Evolutionary conservation across 148 eudicot species (phyloP), one percentile per base, ranked within the genome.

Genomic region (Arctostaphylos glauca): DNA sequence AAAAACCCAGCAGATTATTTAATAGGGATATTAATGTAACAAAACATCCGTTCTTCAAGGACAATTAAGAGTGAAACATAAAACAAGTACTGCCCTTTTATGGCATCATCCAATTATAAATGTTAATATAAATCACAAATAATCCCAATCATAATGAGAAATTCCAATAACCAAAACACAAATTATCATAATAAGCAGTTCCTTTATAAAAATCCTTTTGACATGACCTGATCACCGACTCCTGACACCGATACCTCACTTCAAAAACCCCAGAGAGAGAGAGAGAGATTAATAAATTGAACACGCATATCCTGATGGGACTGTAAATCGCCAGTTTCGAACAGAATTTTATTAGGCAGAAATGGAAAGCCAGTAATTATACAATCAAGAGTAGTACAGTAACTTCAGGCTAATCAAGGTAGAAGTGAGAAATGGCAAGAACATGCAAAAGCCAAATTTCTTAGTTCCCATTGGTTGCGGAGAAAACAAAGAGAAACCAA

Each of bases 51-150:
- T 9, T 25, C 60, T 76, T 50, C 60, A 52, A 76, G 60, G 15
- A 76, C 44, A 76, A 76, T 76, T 76, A 76, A 76, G 44, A 52
- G 19, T 3, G 13, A 76, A 52, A 76, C 43, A 76, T 2, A 52
- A 76, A 50, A 74, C 38, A 1, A 49, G 55, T 49, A 47, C 56
- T 49, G 21, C 38, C 56, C 38, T 74, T 75, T 18, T n/a, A 0
- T 75, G 48, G 6, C 58, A 75, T 25, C 56, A 13, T 23, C 56
- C 5, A 75, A 23, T 5, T 48, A 44, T 44, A 48, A 1, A 47
- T 74, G 15, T 23, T 9, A 5, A n/a, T 52, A 46, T 15, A 44
- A 43, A 19, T 7, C 0, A 47, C 23, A 15, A 16, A 71, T 14
- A 43, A 41, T 15, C 19, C 14, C 7, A 41, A 16, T 15, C 19